Evolutionary conservation across 805 yeast species (phyloP).

Genomic region (Nakazawaea molendinolei): DNA sequence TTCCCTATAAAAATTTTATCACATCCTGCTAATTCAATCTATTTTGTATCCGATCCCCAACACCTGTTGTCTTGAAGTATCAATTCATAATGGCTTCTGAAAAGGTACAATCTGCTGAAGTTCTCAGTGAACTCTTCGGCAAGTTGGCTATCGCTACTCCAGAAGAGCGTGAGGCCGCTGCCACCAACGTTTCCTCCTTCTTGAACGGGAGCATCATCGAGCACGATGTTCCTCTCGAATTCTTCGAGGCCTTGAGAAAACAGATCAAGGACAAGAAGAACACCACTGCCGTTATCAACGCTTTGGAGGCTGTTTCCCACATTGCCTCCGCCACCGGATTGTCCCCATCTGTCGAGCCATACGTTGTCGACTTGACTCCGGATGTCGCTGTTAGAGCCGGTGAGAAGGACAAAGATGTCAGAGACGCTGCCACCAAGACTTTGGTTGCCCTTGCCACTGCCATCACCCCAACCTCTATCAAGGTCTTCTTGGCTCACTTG

Average conservation of each 20-base stretch:
- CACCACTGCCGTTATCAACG: constrained; percentile 56
- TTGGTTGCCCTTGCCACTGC: constrained; percentile 71
- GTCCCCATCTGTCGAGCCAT: constrained; percentile 94
- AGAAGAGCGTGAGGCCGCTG: constrained; percentile 80
- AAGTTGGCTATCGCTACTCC: constrained; percentile 84
- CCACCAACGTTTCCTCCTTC: constrained; percentile 85
- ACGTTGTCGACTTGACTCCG: constrained; percentile 70
- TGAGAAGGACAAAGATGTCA: constrained; percentile 79
- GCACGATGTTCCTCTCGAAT: constrained; percentile 92
- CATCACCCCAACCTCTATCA: constrained; percentile 89
- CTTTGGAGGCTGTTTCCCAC: constrained; percentile 77
- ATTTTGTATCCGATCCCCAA: not conserved
- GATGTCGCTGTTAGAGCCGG: constrained; percentile 75
- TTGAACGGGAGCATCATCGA: constrained; percentile 96
- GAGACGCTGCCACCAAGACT: constrained; percentile 70
- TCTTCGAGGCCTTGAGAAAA: constrained; percentile 71
- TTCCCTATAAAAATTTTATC: not conserved
- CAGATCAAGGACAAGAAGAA: constrained; percentile 80
- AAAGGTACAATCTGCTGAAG: constrained; percentile 63
- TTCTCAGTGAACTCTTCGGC: constrained; percentile 88
- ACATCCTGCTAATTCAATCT: not conserved
- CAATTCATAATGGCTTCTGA: constrained; percentile 48
- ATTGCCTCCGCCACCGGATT: constrained; percentile 76
- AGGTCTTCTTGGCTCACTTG: constrained; percentile 80
- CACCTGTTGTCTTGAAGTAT: not conserved